A percentile compares a stretch with the other conserved stretches of the same genome.
Conservation (phyloP, 371 early-diverging fungal species). For the Zopfochytrium polystomum region DNA sequence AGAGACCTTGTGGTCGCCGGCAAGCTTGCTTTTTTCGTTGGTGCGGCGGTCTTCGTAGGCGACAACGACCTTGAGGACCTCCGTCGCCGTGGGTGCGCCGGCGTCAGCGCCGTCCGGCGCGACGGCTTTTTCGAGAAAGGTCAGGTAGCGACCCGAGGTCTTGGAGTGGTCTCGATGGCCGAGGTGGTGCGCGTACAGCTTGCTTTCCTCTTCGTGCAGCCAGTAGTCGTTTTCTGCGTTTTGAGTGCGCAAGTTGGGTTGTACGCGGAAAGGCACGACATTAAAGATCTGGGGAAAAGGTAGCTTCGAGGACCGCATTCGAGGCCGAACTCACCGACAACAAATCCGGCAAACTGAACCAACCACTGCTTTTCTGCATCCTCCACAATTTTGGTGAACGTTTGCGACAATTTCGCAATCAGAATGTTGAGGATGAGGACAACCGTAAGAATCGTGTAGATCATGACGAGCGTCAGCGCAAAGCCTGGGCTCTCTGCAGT, state of each 20-base stretch:
- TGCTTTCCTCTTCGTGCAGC: conserved; percentile 1
- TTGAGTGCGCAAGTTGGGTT: too few relatives aligned
- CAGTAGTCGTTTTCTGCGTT: conserved; percentile 12
- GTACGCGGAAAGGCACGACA: too few relatives aligned
- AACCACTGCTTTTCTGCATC: conserved; percentile 14
- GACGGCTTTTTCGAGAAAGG: conserved; percentile 16
- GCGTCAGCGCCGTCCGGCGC: conserved; percentile 6
- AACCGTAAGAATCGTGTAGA: conserved; percentile 11
- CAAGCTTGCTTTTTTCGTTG: too few relatives aligned
- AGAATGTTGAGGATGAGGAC: conserved; percentile 19
- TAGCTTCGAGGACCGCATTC: too few relatives aligned
- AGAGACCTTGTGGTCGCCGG: too few relatives aligned
- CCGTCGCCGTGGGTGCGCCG: background rate
- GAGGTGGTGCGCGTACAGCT: conserved; percentile 6
- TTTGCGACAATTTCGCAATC: conserved; percentile 17
- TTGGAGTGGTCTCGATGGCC: background rate
- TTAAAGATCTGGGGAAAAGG: too few relatives aligned
- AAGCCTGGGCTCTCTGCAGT: conserved; percentile 11
- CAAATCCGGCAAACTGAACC: conserved; percentile 14
- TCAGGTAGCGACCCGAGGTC: conserved; percentile 3
- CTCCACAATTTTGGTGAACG: conserved; percentile 16
- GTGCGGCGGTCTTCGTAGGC: background rate
- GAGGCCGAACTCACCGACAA: conserved; percentile 1
- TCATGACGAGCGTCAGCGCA: conserved; percentile 10
- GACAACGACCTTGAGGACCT: conserved; percentile 14